Conservation (phyloP, 371 early-diverging fungal species). For the Mortierella sp. region DNA sequence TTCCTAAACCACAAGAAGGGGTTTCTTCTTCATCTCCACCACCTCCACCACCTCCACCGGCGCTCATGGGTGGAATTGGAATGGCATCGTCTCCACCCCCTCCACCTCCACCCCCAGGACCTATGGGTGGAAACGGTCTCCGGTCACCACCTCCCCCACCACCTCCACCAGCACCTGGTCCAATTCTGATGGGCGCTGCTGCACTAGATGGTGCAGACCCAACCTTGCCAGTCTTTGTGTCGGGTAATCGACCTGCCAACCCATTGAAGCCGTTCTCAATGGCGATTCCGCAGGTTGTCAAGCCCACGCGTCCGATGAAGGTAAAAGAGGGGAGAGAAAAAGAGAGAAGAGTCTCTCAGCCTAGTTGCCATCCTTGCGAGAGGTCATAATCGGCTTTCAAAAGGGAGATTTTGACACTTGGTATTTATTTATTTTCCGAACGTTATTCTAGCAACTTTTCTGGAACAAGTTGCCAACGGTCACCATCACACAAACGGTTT, state of each 20-base stretch:
- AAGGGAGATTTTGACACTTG: too few relatives aligned
- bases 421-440: conserved; percentile 1
- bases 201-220: conserved; percentile 41
- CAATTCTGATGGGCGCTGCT: conserved; percentile 29
- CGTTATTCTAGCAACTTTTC: conserved; percentile 59
- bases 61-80: background rate
- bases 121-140: conserved; percentile 15
- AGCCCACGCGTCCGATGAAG: conserved; percentile 52
- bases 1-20: background rate
- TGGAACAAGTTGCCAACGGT: conserved; percentile 70
- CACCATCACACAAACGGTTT: conserved; percentile 64
- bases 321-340: background rate
- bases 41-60: conserved; percentile 2
- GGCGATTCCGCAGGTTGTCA: conserved; percentile 34
- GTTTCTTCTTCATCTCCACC: conserved; percentile 1
- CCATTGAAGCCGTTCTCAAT: conserved; percentile 56
- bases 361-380: background rate
- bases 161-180: conserved; percentile 52
- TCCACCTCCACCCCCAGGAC: conserved; percentile 39
- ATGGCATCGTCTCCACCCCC: conserved; percentile 13
- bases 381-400: too few relatives aligned
- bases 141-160: conserved; percentile 49
- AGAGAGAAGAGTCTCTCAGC: too few relatives aligned
- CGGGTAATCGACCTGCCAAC: conserved; percentile 50
- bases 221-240: conserved; percentile 39